phyloP scores from a whole-genome alignment of 148 eudicot species.

The Rhododendron vialii region DNA sequence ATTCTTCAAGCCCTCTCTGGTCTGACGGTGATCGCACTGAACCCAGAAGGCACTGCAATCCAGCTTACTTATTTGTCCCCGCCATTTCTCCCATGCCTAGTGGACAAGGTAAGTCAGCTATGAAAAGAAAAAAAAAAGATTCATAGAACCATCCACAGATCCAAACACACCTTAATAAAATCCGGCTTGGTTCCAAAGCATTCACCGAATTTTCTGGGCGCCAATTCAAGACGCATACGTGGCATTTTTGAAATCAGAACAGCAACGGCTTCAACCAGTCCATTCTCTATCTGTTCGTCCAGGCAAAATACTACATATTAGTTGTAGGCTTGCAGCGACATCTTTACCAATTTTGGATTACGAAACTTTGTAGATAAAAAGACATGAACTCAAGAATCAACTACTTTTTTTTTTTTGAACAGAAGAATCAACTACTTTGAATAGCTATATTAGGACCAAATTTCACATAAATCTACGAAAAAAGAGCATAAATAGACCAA shows the following conservation, averaged over 20 bases:
- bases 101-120: slow-evolving; percentile 9
- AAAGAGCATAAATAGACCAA: not conserved
- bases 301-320: slow-evolving; percentile 7
- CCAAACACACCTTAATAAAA: slow-evolving; percentile 62
- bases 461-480: not conserved
- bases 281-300: slow-evolving; percentile 76
- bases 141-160: not conserved
- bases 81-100: slow-evolving; percentile 98
- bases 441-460: not conserved
- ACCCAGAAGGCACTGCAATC: slow-evolving; percentile 95
- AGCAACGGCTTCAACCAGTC: slow-evolving; percentile 94
- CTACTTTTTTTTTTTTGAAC: not conserved
- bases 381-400: not conserved
- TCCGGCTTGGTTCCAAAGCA: slow-evolving; percentile 75
- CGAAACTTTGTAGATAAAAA: too few relatives aligned
- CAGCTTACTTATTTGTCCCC: slow-evolving; percentile 77
- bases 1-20: slow-evolving; percentile 70
- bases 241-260: slow-evolving; percentile 93
- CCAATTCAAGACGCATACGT: slow-evolving; percentile 62
- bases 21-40: slow-evolving; percentile 73
- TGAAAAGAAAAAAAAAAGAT: not conserved
- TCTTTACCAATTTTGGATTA: not conserved
- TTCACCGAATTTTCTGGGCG: slow-evolving; percentile 66
- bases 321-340: not conserved
- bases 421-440: not conserved